These are phyloP conservation scores for Mycena venus DNA, from an alignment of 768 basidiomycete genomes.

Conservation along the genomic window DNA sequence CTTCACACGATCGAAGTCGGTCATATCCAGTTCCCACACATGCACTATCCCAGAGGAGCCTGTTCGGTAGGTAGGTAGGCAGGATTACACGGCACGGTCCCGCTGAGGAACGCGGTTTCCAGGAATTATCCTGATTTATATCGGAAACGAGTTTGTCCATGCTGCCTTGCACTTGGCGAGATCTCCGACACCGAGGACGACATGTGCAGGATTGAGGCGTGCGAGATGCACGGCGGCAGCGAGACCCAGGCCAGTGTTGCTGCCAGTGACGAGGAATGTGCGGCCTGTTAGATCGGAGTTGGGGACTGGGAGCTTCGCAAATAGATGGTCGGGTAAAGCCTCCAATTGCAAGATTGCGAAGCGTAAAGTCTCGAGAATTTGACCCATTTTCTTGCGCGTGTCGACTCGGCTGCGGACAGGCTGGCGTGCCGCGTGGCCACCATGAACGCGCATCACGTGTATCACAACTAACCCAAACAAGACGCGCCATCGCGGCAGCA, in stretches of 20 bases:
- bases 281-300: constrained; percentile 45
- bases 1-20: constrained; percentile 46
- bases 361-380: no score
- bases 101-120: no score
- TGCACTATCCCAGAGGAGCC: constrained; percentile 31
- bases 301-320: constrained; percentile 14
- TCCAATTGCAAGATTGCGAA: no score
- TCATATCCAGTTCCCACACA: constrained; percentile 50
- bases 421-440: no score
- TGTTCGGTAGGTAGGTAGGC: no score
- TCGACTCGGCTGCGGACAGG: no score
- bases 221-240: constrained; percentile 44
- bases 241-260: constrained; percentile 55
- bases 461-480: no score
- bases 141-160: constrained; percentile 38
- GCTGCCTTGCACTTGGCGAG: constrained; percentile 23
- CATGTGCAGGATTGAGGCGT: constrained; percentile 40
- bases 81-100: no score
- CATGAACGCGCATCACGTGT: no score
- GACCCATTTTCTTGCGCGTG: no score
- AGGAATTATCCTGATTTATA: no score
- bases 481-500: no score
- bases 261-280: constrained; percentile 53
- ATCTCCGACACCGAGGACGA: constrained; percentile 43
- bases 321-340: constrained; percentile 12